Base-by-base conservation (phyloP, 2,329 filamentous ascomycete genomes). In the Ophiostoma australiae region DNA sequence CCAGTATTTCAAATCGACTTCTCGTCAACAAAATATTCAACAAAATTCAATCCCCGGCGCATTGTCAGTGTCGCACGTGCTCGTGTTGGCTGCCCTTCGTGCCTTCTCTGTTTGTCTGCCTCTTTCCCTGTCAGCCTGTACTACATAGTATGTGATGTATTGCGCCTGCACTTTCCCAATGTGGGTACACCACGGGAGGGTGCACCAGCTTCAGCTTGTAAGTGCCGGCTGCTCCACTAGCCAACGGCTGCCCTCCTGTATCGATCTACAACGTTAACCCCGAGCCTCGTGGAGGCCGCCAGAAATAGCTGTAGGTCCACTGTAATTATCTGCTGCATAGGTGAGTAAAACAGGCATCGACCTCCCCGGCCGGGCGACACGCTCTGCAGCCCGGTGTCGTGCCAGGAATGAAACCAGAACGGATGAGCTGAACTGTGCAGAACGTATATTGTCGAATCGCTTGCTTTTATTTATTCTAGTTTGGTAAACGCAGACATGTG, bases 81-180 rank as follows among this genome's bases (percentile, higher is more conserved):
- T 27, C 10, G 3, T 27, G n/a, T 13, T 23, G 48, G 6, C 8
- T 55, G 48, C n/a, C 20, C 52, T 27, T 58, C 8, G 44, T 58
- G n/a, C 52, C 10, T 58, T 13, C 23, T 6, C 15, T 63, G 17
- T 20, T 15, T 20, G 27, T 20, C 31, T 35, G 27, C 13, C 58
- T 63, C 31, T 13, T 15, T 58, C 52, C 52, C 8, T 58, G 23
- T 27, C 52, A 20, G n/a, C 52, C 8, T 23, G 4, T 10, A 48
- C 4, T 48, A 48, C 4, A 5, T 10, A 48, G 41, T 48, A 52
- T 20, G 20, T 20, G n/a, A 3, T 31, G 27, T 31, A n/a, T 11
- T 15, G 23, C 70, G 70, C 66, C 39, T 71, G 66, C 35, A 71
- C 65, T n/a, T 68, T 27, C 70, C 41, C 6, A 68, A 68, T 37